Conservation (phyloP, 2,329 filamentous ascomycete species). For the Sporothrix phasma region DNA sequence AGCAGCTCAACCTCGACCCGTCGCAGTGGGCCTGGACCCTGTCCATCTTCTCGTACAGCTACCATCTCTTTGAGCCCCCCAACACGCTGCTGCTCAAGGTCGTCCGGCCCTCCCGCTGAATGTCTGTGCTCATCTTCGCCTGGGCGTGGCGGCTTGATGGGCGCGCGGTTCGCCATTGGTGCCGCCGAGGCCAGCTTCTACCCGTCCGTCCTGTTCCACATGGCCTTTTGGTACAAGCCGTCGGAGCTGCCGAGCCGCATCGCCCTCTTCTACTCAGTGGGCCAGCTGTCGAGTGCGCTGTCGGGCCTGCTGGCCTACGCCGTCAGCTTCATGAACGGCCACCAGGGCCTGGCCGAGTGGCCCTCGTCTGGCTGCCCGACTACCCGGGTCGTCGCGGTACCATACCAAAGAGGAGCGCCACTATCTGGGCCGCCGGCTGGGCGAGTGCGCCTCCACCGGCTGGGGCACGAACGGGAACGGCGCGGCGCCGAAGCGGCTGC, state of each 20-base stretch:
- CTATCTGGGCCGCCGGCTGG: constrained; percentile 54
- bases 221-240: constrained; percentile 32
- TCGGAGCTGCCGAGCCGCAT: constrained; percentile 28
- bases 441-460: constrained; percentile 24
- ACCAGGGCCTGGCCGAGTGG: constrained; percentile 40
- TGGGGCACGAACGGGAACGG: constrained; percentile 27
- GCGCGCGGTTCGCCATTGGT: constrained; percentile 29
- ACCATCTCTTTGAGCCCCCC: constrained; percentile 30
- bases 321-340: constrained; percentile 27
- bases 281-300: constrained; percentile 27
- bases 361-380: constrained; percentile 66
- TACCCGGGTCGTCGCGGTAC: constrained; percentile 69
- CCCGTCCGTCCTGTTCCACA: constrained; percentile 29
- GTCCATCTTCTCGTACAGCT: constrained; percentile 33
- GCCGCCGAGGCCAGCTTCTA: constrained; percentile 30
- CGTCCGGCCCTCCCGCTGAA: constrained; percentile 27
- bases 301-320: constrained; percentile 30
- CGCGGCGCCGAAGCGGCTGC: constrained; percentile 23
- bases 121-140: constrained; percentile 27
- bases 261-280: constrained; percentile 30
- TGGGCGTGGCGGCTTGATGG: constrained; percentile 33
- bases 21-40: constrained; percentile 31
- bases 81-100: constrained; percentile 30
- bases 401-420: constrained; percentile 62
- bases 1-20: constrained; percentile 26